phyloP scores from a whole-genome alignment of 83 land plant species.

The Picea abies region DNA sequence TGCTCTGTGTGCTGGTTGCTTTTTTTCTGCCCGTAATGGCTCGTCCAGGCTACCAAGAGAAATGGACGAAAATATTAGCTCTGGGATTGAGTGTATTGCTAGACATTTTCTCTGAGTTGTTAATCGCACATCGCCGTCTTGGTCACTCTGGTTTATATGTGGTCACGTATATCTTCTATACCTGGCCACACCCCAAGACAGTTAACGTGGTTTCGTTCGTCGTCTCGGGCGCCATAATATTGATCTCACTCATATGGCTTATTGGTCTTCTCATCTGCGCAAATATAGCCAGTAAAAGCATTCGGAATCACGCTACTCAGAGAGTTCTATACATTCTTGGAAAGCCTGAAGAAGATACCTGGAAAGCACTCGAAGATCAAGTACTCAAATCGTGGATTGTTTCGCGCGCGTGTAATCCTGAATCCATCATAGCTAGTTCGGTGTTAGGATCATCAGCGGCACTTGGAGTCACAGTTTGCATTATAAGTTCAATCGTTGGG shows the following conservation, averaged over 20 bases:
- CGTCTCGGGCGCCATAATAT: background rate
- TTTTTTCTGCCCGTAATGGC: background rate
- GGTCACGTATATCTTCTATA: background rate
- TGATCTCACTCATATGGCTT: background rate
- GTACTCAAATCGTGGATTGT: too few species aligned
- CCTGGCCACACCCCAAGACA: background rate
- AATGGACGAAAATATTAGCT: background rate
- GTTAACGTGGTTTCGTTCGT: background rate
- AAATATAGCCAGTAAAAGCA: background rate
- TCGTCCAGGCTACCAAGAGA: background rate
- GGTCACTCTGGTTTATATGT: background rate
- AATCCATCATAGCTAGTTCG: too few species aligned
- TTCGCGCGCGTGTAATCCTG: too few species aligned
- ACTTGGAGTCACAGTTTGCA: too few species aligned
- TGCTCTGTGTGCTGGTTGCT: background rate
- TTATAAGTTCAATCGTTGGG: too few species aligned
- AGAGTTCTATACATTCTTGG: too few species aligned
- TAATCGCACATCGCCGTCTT: background rate
- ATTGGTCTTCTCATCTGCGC: background rate
- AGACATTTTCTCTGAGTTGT: background rate
- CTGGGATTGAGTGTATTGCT: background rate
- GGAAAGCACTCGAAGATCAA: too few species aligned
- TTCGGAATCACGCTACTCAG: background rate
- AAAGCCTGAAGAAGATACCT: too few species aligned
- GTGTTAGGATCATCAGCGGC: too few species aligned